Percentiles rank a stretch among this genome's conserved stretches.
Evolutionary conservation across 371 early-diverging fungal genomes (phyloP).

Genomic region (Mycotypha africana): DNA sequence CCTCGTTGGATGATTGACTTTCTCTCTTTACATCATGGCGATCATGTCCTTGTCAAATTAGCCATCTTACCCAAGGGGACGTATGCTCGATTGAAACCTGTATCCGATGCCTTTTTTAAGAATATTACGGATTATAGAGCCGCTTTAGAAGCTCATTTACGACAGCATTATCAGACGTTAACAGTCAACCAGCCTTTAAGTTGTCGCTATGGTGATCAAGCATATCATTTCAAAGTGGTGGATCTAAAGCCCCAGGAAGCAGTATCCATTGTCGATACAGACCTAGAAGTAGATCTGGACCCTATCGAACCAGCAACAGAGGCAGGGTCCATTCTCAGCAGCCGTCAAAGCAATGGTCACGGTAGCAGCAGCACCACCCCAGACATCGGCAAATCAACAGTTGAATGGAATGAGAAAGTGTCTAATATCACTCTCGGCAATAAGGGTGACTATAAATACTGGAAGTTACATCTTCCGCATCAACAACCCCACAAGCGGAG

Average conservation of each 20-base stretch:
- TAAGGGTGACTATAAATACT: constrained; percentile 26
- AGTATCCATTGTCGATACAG: constrained; percentile 76
- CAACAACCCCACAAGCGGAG: not conserved
- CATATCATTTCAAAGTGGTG: constrained; percentile 58
- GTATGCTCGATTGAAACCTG: constrained; percentile 64
- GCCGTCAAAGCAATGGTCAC: too few species aligned
- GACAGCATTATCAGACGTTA: constrained; percentile 69
- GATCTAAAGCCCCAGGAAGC: constrained; percentile 64
- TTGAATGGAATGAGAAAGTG: constrained; percentile 6
- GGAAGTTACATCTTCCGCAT: constrained; percentile 17
- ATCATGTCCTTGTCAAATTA: constrained; percentile 44
- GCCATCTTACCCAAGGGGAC: constrained; percentile 63
- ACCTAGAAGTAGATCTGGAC: constrained; percentile 79
- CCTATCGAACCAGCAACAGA: too few species aligned
- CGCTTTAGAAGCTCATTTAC: constrained; percentile 70
- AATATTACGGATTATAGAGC: constrained; percentile 69
- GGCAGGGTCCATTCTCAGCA: too few species aligned
- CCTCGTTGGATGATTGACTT: constrained; percentile 56
- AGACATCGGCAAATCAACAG: not conserved
- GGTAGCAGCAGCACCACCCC: too few species aligned
- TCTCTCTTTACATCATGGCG: constrained; percentile 32
- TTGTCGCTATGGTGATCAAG: constrained; percentile 51
- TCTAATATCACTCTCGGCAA: too few species aligned
- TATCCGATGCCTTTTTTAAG: constrained; percentile 49
- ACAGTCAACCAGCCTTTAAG: constrained; percentile 61